Base-by-base conservation (phyloP, 139 green algal species). In the Pseudopediastrum boryanum region DNA sequence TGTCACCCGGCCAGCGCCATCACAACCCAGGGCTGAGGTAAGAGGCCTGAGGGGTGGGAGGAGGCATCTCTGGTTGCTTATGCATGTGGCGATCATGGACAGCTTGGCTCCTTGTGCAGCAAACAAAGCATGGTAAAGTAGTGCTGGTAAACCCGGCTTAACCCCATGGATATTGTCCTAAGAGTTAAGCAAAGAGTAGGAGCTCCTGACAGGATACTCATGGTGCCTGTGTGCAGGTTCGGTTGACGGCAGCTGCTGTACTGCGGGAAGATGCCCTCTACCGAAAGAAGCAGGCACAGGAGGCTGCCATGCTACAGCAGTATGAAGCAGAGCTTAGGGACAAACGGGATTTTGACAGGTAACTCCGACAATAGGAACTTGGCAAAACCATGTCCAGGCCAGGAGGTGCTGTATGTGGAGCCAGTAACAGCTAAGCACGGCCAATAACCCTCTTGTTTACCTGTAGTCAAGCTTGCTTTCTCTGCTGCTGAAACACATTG, bases 231-330 rank as follows among this genome's bases (percentile, higher is more conserved):
- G 21, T 36, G 46, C 73, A 90, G 87, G 87, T 94, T 21, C 84
- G 83, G 63, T 84, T 95, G 13, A 96, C 92, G 27, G 85, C 91
- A 36, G 89, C 92, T 2, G 89, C 91, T 38, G 90, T 96, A 67
- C 86, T 96, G 63, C 83, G 92, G 12, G 92, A 96, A 75, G 90
- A 95, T 61, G 89, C 89, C 2, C 58, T 95, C 54, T 93, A 94
- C 80, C 77, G 84, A 36, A 88, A 86, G 75, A 92, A 91, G 83
- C 89, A 94, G 89, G 48, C 64, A 42, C 81, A 94, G 77, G 90
- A 94, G 71, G 89, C 90, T 7, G 72, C 82, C 31, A 77, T 75
- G 58, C 84, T 94, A 7, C 76, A 89, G 79, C 59, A 77, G 51
- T 95, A 90, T 83, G 92, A 95, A 75, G 63, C 75, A 19, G 90